Conservation (phyloP, 1,284 basidiomycete species). For the Moesziomyces aphidis region DNA sequence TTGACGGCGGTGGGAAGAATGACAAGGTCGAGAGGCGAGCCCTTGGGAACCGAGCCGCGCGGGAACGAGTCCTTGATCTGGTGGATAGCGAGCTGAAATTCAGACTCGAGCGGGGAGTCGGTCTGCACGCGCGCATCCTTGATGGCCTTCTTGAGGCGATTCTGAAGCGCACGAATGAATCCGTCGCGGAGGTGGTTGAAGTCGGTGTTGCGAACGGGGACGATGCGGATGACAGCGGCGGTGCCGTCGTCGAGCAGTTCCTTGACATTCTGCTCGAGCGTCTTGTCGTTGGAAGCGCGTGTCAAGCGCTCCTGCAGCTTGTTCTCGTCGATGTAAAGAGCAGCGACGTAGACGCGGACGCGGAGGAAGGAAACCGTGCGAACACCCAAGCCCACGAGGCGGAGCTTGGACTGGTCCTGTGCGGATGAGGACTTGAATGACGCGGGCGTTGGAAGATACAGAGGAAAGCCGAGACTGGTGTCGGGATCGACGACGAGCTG, state of each 20-base stretch:
- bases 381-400: slow-evolving; percentile 82
- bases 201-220: slow-evolving; percentile 83
- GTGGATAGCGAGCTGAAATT: slow-evolving; percentile 66
- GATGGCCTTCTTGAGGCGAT: slow-evolving; percentile 73
- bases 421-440: slow-evolving; percentile 5
- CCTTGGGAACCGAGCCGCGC: slow-evolving; percentile 70
- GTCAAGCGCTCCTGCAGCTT: slow-evolving; percentile 2
- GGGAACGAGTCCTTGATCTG: slow-evolving; percentile 71
- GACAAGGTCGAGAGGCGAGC: slow-evolving; percentile 69
- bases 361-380: slow-evolving; percentile 83
- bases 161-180: slow-evolving; percentile 79
- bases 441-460: slow-evolving; percentile 27
- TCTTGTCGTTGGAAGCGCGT: background rate
- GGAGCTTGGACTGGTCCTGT: slow-evolving; percentile 67
- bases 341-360: slow-evolving; percentile 85
- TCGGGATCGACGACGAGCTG: slow-evolving; percentile 35
- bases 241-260: slow-evolving; percentile 46
- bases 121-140: slow-evolving; percentile 19
- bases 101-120: slow-evolving; percentile 27
- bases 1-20: slow-evolving; percentile 6
- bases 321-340: slow-evolving; percentile 81
- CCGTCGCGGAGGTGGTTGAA: slow-evolving; percentile 86
- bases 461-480: slow-evolving; percentile 36
- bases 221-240: slow-evolving; percentile 66
- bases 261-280: slow-evolving; percentile 37